A percentile compares a stretch with the other conserved stretches of the same genome.
These are phyloP conservation scores for Aspergillus sp. DNA, from an alignment of 2,329 filamentous ascomycete species.

Conservation along the genomic window DNA sequence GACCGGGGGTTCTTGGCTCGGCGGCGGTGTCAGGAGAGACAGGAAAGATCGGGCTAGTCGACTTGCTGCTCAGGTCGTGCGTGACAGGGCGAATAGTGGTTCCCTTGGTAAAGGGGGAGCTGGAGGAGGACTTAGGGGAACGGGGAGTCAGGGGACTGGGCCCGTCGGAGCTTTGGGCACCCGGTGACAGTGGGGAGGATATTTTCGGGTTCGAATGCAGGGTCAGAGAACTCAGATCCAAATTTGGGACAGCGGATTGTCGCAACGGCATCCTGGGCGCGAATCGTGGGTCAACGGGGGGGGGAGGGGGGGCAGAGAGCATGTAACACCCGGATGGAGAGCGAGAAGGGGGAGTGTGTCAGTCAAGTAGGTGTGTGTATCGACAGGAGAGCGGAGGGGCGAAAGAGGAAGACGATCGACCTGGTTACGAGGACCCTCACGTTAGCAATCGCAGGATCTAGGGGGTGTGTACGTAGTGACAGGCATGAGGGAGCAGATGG, in stretches of 20 bases:
- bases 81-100: slow-evolving; percentile 34
- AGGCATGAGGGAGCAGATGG: not conserved
- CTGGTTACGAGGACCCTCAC: not conserved
- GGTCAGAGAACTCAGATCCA: slow-evolving; percentile 28
- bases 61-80: slow-evolving; percentile 23
- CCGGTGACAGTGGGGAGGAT: slow-evolving; percentile 25
- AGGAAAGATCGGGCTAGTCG: slow-evolving; percentile 19
- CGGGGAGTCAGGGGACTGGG: slow-evolving; percentile 28
- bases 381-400: not conserved
- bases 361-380: no score
- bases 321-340: not conserved
- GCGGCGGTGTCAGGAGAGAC: slow-evolving; percentile 19
- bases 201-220: slow-evolving; percentile 20
- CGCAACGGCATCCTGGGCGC: slow-evolving; percentile 26
- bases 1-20: slow-evolving; percentile 30
- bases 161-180: slow-evolving; percentile 26
- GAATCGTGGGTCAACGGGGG: slow-evolving; percentile 7
- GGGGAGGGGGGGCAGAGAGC: slow-evolving; percentile 2
- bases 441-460: not conserved
- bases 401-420: slow-evolving; percentile 2
- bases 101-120: slow-evolving; percentile 28
- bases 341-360: not conserved
- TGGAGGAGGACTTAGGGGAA: slow-evolving; percentile 29
- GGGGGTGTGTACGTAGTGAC: no score
- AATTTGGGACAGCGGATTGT: slow-evolving; percentile 27